Conservation (phyloP, 2,329 filamentous ascomycete genomes). For the Ophiostoma ulmi region DNA sequence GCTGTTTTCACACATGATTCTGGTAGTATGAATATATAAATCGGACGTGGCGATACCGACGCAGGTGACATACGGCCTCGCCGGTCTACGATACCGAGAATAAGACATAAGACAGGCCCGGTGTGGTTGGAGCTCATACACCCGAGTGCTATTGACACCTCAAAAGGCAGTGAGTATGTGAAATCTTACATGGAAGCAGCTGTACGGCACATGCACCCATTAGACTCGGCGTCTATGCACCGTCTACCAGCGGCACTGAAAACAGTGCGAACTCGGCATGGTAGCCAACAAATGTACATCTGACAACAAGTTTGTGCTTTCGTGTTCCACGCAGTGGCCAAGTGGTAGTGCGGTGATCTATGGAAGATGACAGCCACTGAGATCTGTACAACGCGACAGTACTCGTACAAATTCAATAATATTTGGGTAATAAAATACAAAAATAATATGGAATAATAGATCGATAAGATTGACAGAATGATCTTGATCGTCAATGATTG, state of each 20-base stretch:
- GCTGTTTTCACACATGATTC: not conserved
- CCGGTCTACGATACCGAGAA: not conserved
- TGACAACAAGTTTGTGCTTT: not conserved
- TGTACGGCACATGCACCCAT: not conserved
- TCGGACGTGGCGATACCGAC: not conserved
- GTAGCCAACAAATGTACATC: not conserved
- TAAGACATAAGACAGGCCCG: not conserved
- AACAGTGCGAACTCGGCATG: not conserved
- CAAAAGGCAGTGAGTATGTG: not conserved
- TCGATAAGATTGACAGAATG: not conserved
- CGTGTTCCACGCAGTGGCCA: not conserved
- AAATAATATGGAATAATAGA: not conserved
- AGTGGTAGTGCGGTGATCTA: not conserved
- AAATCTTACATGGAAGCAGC: not conserved
- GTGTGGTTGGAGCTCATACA: not conserved
- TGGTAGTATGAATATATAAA: not conserved
- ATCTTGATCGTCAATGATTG: not conserved
- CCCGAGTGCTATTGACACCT: not conserved
- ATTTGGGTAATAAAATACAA: not conserved
- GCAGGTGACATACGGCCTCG: not conserved
- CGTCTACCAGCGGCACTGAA: not conserved
- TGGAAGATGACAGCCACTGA: slow-evolving; percentile 2
- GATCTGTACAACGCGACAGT: slow-evolving; percentile 6
- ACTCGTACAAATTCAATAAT: not conserved
- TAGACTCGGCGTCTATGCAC: not conserved